These are phyloP conservation scores for Pichia sp. DNA, from an alignment of 1,139 yeast genomes.

Conservation along the genomic window DNA sequence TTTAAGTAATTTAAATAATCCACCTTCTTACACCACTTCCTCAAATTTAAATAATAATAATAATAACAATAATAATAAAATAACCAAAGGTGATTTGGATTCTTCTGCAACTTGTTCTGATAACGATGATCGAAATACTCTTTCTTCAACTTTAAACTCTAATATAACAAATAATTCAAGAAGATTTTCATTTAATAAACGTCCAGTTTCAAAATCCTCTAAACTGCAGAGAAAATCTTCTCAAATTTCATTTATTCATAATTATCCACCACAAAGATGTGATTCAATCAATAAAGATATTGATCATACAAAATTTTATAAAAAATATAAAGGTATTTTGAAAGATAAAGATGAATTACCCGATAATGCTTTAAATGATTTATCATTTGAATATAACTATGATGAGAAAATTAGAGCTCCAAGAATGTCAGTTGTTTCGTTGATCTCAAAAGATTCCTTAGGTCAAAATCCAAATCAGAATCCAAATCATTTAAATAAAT, in stretches of 20 bases:
- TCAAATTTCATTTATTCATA: conserved; percentile 23
- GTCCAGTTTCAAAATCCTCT: conserved; percentile 19
- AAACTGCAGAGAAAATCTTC: conserved; percentile 20
- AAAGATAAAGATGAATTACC: conserved; percentile 27
- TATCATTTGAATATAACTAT: conserved; percentile 26
- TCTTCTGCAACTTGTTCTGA: not conserved
- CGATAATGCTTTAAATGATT: conserved; percentile 22
- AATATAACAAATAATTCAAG: conserved; percentile 6
- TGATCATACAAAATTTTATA: conserved; percentile 26
- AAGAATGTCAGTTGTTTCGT: conserved; percentile 26
- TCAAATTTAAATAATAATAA: not conserved
- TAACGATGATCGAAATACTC: not conserved
- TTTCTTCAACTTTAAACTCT: not conserved
- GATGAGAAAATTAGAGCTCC: conserved; percentile 31
- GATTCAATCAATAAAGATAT: conserved; percentile 24
- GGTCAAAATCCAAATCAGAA: not conserved
- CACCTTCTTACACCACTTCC: not conserved
- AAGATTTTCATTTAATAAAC: conserved; percentile 27
- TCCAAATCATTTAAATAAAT: not conserved
- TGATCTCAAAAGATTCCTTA: conserved; percentile 11
- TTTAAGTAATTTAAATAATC: not conserved
- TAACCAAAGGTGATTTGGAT: not conserved
- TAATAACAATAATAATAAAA: not conserved
- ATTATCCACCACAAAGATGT: conserved; percentile 28
- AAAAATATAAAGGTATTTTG: conserved; percentile 26